phyloP scores from a whole-genome alignment of 257 asterid species.

The Hygrophila difformis region DNA sequence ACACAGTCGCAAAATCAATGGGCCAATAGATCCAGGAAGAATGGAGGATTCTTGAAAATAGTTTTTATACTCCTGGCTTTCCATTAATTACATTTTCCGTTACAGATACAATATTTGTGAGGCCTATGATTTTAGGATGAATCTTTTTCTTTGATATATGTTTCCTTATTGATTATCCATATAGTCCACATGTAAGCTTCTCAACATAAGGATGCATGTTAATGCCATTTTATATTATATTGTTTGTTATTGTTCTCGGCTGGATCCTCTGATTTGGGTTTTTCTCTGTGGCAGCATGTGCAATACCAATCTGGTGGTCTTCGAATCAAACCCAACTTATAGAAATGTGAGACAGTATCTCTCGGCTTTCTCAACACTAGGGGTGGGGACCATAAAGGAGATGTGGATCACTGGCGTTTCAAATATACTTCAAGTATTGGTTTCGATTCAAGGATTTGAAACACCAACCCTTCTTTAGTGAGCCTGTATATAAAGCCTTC shows the following conservation, averaged over 20 bases:
- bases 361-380: conserved; percentile 89
- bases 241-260: not conserved
- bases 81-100: not conserved
- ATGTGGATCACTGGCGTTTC: conserved; percentile 71
- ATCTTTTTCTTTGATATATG: conserved; percentile 85
- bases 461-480: conserved; percentile 87
- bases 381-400: conserved; percentile 60
- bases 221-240: not conserved
- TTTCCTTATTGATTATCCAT: conserved; percentile 72
- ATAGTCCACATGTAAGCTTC: conserved; percentile 73
- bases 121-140: conserved; percentile 90
- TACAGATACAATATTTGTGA: conserved; percentile 69
- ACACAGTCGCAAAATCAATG: conserved; percentile 58
- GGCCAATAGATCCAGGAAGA: conserved; percentile 92
- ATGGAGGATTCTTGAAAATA: conserved; percentile 78
- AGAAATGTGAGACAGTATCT: conserved; percentile 75
- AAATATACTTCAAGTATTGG: conserved; percentile 83
- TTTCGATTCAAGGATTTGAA: conserved; percentile 90
- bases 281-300: conserved; percentile 46
- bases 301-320: conserved; percentile 87
- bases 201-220: not conserved
- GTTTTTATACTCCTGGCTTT: conserved; percentile 20
- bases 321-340: conserved; percentile 82
- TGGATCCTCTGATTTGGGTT: not conserved
- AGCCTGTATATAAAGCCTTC: conserved; percentile 91